Base-by-base conservation (phyloP, 2,329 filamentous ascomycete genomes). In the Sporothrix globosa region DNA sequence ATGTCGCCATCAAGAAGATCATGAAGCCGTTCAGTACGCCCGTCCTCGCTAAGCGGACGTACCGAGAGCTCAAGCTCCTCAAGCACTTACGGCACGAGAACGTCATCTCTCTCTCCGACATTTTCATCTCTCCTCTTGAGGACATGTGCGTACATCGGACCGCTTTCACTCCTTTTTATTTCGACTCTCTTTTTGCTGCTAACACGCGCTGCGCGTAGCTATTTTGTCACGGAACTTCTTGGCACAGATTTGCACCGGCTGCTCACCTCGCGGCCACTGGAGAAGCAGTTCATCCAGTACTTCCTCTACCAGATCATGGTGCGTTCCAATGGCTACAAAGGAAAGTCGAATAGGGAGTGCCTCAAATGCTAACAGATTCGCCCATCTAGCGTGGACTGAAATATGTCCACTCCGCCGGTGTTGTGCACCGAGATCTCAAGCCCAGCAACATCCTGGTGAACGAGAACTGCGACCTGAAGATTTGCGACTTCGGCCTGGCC, bases 11-110 rank as follows among this genome's bases (percentile, higher is more conserved):
- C 80, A 99, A 99, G 88, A 99, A 99, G 88, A 99, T 99, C 79
- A 98, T 99, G 95, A 99, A 98, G 86, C 96, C 96, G 11, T 99
- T 99, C 83, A 97, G 94, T 86, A 99, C 96, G n/a, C 94, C 96
- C 0, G 96, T 99, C 71, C 86, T 99, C 63, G 96, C 96, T 71
- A 99, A 99, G 86, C 89, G 96, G 79, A 99, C 96, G 75, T 99
- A 99, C 81, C 90, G 96, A 78, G 96, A 99, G 82, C 84, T 99
- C 79, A 99, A 98, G 85, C 88, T 99, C 74, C 85, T 99, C 78
- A 99, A 98, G 85, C 96, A 99, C 79, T 85, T 99, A 73, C 90
- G 90, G 79, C 96, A 99, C 81, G 96, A 99, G 83, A 99, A 99
- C 83, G 95, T 99, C 80, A 99, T 99, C 80, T 97, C 93, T 74